phyloP scores from a whole-genome alignment of 1,284 basidiomycete genomes.

The Trichosporon coremiiforme region DNA sequence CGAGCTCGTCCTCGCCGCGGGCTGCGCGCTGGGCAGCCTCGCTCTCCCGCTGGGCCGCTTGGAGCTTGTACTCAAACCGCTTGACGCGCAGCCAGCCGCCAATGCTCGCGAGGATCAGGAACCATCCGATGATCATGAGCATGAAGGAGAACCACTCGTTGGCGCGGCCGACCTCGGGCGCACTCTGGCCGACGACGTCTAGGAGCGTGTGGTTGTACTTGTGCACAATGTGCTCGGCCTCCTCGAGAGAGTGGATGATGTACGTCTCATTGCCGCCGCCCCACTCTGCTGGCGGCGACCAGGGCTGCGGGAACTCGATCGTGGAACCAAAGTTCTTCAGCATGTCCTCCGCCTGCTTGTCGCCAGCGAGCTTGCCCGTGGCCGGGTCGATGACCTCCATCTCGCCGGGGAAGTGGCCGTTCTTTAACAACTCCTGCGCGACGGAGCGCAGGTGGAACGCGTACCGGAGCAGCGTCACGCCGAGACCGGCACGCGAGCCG shows the following conservation, averaged over 20 bases:
- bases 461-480: constrained; percentile 89
- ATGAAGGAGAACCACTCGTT: constrained; percentile 86
- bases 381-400: constrained; percentile 41
- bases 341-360: constrained; percentile 47
- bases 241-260: constrained; percentile 56
- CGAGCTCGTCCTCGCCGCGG: constrained; percentile 24
- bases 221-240: constrained; percentile 51
- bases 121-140: constrained; percentile 92
- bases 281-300: not conserved
- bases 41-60: constrained; percentile 44
- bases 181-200: constrained; percentile 42
- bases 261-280: constrained; percentile 20
- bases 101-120: constrained; percentile 75
- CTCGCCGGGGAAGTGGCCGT: constrained; percentile 47
- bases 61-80: constrained; percentile 58
- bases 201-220: constrained; percentile 50
- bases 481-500: constrained; percentile 90
- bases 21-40: constrained; percentile 48
- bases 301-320: constrained; percentile 11
- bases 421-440: constrained; percentile 53
- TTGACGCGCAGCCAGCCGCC: constrained; percentile 83
- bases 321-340: constrained; percentile 38
- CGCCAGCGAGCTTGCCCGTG: constrained; percentile 35
- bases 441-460: constrained; percentile 76
- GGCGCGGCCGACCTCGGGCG: constrained; percentile 55